Evolutionary conservation across 140 eudicot species (phyloP).

Genomic region (Anethum foeniculum): DNA sequence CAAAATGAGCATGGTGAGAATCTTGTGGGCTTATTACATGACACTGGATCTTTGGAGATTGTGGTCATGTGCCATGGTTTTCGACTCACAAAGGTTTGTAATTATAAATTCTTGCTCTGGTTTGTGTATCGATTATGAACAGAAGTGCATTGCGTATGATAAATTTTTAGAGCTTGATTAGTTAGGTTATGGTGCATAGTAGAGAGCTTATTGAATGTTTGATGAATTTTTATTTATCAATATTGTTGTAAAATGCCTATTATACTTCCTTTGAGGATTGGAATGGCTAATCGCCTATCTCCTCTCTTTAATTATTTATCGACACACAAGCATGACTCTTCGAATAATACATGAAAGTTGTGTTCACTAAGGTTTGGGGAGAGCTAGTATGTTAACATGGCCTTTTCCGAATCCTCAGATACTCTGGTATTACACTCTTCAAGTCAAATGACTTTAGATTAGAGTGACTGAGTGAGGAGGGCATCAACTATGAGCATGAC

Average conservation of each 20-base stretch:
- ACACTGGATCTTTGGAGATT: conserved; percentile 55
- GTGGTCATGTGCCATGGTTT: conserved; percentile 79
- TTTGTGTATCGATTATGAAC: neutral
- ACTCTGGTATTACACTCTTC: neutral
- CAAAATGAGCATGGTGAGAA: conserved; percentile 52
- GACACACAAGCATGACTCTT: neutral
- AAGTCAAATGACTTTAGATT: neutral
- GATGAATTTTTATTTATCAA: neutral
- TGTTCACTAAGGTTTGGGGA: neutral
- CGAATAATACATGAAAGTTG: neutral
- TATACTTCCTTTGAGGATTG: neutral
- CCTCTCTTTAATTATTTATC: neutral
- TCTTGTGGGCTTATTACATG: conserved; percentile 64
- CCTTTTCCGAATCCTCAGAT: neutral
- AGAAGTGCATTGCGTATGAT: neutral
- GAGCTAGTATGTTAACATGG: neutral
- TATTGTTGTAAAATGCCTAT: neutral
- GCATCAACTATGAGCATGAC: neutral
- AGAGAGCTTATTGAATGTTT: neutral
- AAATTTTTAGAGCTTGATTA: neutral
- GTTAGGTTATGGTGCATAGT: neutral
- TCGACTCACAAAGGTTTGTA: conserved; percentile 48
- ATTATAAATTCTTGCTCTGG: neutral
- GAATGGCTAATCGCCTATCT: neutral
- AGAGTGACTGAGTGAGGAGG: neutral